Percentiles rank a stretch among this genome's conserved stretches.
Conservation (phyloP, 139 green algal species). For the Zygnema cylindricum region DNA sequence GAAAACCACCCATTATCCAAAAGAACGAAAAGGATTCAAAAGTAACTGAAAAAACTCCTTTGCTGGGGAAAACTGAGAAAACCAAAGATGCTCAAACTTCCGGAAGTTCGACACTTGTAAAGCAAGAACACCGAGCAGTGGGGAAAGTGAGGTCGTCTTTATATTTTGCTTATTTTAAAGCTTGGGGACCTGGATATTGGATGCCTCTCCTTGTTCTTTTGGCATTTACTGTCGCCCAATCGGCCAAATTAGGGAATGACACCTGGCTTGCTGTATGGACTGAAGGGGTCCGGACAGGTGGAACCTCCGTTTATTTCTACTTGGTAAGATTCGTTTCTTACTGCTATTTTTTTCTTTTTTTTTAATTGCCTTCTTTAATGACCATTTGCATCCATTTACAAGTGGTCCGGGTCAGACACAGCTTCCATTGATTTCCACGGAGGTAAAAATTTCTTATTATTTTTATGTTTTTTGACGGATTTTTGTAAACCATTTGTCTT, state of each 20-base stretch:
- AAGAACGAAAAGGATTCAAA: not conserved
- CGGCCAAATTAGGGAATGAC: conserved; percentile 47
- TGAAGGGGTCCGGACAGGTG: conserved; percentile 11
- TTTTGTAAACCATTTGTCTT: too few relatives aligned
- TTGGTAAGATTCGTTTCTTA: not conserved
- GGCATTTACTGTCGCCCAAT: conserved; percentile 31
- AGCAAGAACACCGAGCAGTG: conserved; percentile 70
- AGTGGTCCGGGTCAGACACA: too few relatives aligned
- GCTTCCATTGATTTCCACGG: too few relatives aligned
- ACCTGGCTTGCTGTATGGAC: conserved; percentile 59
- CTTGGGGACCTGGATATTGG: conserved; percentile 34
- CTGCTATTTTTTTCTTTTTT: conserved; percentile 10
- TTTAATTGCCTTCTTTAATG: not conserved
- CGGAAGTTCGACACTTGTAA: conserved; percentile 60
- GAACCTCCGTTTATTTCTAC: conserved; percentile 28
- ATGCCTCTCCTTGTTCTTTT: conserved; percentile 50
- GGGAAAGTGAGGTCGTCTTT: conserved; percentile 68
- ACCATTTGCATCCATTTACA: too few relatives aligned
- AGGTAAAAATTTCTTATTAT: too few relatives aligned
- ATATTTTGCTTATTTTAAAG: conserved; percentile 69
- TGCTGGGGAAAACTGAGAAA: not conserved
- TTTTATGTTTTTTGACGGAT: too few relatives aligned
- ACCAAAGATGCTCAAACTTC: not conserved
- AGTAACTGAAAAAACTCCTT: not conserved
- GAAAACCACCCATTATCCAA: too few relatives aligned